Evolutionary conservation across 2,329 filamentous ascomycete genomes (phyloP), one percentile per base, ranked within the genome.

Genomic region (Trichoderma citrinoviride): DNA sequence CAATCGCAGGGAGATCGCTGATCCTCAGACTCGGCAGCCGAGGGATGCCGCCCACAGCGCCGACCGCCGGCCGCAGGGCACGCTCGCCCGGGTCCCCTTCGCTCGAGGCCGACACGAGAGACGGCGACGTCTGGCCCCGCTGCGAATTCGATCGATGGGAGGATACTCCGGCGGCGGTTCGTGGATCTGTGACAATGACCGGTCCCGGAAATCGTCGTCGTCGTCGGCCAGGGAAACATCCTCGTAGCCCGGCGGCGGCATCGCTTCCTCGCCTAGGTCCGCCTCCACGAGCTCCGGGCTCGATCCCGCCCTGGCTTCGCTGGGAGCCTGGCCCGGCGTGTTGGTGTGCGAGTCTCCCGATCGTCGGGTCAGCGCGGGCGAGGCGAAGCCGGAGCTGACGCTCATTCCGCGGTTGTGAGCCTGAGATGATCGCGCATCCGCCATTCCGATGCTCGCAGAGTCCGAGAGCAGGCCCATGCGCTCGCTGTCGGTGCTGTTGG

Each of bases 401-500:
- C 83, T 85, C 23, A 77, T 76, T 40, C 80, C 79, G 61, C 84
- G 79, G 1, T 75, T 75, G 68, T 83, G 80, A 15, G 68, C 70
- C n/a, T 50, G 43, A 44, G 33, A 37, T 5, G 78, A 72, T 53
- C 72, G 66, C 33, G 76, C 70, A 68, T 73, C 73, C 66, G 77
- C 77, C 70, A 70, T 67, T 25, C 78, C 77, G 50, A 91, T 89
- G 70, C 85, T 88, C 2, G 89, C 90, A 1, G 89, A 87, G 68
- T 89, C 88, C 40, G 89, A 90, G 14, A 94, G 81, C 8, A 94
- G 78, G 1, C 90, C 90, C 49, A 88, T 80, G 33, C 87, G 81
- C 73, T 94, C 90, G 71, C 88, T 91, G 69, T 93, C 90, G 19
- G 81, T 83, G 67, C 89, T 93, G 71, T 88, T 90, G 41, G 89